Percentiles rank a stretch among this genome's conserved stretches.
Evolutionary conservation across 345 rosid species (phyloP).

Genomic region (Theobroma cacao): DNA sequence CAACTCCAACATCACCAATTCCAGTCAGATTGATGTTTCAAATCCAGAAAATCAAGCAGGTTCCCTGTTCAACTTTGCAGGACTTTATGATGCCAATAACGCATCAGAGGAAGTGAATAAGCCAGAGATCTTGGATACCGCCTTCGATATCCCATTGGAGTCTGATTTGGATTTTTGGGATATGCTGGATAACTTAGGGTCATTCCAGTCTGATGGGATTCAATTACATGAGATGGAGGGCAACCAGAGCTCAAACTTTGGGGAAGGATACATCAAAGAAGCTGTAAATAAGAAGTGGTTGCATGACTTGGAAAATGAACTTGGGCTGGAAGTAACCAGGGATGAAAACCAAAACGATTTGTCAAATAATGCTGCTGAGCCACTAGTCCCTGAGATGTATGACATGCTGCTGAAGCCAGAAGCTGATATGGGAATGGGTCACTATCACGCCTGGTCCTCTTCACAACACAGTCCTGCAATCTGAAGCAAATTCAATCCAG

Average conservation of each 20-base stretch:
- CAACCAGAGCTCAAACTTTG: conserved; percentile 22
- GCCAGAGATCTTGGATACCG: conserved; percentile 30
- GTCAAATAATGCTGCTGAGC: conserved; percentile 9
- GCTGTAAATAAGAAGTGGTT: conserved; percentile 55
- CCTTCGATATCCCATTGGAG: conserved; percentile 46
- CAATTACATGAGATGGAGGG: conserved; percentile 20
- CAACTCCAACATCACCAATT: conserved; percentile 26
- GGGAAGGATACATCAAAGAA: conserved; percentile 21
- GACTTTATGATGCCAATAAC: background rate
- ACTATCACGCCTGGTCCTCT: background rate
- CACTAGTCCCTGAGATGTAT: conserved; percentile 5
- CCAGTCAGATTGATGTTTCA: conserved; percentile 20
- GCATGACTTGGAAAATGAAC: conserved; percentile 59
- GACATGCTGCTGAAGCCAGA: background rate
- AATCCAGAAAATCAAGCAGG: conserved; percentile 10
- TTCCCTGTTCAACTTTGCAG: background rate
- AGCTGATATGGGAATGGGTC: background rate
- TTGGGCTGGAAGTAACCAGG: conserved; percentile 36
- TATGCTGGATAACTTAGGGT: conserved; percentile 50
- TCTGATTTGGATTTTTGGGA: conserved; percentile 69
- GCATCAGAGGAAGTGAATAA: conserved; percentile 53
- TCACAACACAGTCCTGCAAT: background rate
- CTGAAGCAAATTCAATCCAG: background rate
- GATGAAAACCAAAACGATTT: background rate
- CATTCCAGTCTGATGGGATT: conserved; percentile 18